Evolutionary conservation across 2,329 filamentous ascomycete species (phyloP).

Genomic region (Phoma herbarum): DNA sequence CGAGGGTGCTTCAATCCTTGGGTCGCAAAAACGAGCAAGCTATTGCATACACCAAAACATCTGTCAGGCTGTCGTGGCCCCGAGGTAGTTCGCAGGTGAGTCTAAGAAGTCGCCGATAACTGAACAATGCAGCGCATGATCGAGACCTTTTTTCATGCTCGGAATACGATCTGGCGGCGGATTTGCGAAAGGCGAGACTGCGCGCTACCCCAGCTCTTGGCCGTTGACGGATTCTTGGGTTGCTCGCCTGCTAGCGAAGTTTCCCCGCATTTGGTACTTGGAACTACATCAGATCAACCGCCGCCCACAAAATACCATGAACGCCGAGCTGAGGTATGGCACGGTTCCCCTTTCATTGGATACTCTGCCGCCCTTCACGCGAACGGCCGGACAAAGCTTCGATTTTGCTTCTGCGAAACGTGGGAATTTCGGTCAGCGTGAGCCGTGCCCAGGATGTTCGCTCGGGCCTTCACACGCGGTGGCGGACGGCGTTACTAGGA

Average conservation of each 20-base stretch:
- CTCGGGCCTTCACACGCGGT: slow-evolving; percentile 12
- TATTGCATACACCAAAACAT: not conserved
- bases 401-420: not conserved
- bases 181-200: slow-evolving; percentile 1
- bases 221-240: slow-evolving; percentile 1
- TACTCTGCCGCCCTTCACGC: not conserved
- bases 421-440: slow-evolving; percentile 4
- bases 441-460: slow-evolving; percentile 9
- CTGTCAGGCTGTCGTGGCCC: not conserved
- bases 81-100: not conserved
- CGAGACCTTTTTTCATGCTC: not conserved
- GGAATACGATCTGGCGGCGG: not conserved
- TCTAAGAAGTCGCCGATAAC: not conserved
- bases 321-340: not conserved
- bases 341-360: not conserved
- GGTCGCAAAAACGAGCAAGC: not conserved
- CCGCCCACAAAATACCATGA: not conserved
- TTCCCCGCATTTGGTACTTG: slow-evolving; percentile 13
- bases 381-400: not conserved
- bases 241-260: not conserved
- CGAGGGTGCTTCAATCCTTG: not conserved
- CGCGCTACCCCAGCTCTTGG: slow-evolving; percentile 5
- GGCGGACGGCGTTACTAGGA: slow-evolving; percentile 12
- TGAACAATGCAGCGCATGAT: not conserved
- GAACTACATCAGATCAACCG: not conserved